These are phyloP conservation scores for Pichia sporocuriosa DNA, from an alignment of 805 yeast genomes.

Conservation along the genomic window DNA sequence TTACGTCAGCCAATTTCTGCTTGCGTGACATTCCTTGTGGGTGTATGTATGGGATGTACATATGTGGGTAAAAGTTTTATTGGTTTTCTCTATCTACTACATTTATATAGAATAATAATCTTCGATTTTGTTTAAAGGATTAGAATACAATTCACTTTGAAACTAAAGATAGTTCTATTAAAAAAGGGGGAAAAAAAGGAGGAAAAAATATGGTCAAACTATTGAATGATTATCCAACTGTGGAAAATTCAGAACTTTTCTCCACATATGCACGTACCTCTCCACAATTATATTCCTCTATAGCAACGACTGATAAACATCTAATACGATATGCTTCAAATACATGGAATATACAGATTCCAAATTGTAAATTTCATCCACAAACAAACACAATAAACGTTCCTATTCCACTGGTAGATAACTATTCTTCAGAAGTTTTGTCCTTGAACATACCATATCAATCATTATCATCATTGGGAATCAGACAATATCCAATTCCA, in stretches of 20 bases:
- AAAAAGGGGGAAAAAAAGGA: not conserved
- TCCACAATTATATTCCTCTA: conserved; percentile 19
- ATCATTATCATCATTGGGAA: not conserved
- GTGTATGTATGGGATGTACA: not conserved
- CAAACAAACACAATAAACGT: conserved; percentile 4
- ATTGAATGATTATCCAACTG: conserved; percentile 17
- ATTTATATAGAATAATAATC: too few species aligned
- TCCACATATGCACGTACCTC: conserved; percentile 19
- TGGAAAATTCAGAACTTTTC: conserved; percentile 26
- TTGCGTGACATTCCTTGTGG: not conserved
- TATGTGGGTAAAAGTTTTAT: too few species aligned
- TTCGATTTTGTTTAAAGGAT: too few species aligned
- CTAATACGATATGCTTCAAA: conserved; percentile 20
- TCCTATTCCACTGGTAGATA: conserved; percentile 3
- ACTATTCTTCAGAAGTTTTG: not conserved
- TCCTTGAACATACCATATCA: conserved; percentile 7
- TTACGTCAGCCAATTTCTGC: too few species aligned
- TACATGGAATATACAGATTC: conserved; percentile 15
- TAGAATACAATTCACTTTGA: too few species aligned
- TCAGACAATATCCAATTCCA: not conserved
- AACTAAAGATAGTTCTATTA: not conserved
- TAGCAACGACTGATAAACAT: conserved; percentile 12
- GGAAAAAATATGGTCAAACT: not conserved
- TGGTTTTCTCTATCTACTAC: too few species aligned
- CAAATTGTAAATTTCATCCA: conserved; percentile 9